Evolutionary conservation across 2,329 filamentous ascomycete genomes (phyloP).

Genomic region (Botrytis tulipae): DNA sequence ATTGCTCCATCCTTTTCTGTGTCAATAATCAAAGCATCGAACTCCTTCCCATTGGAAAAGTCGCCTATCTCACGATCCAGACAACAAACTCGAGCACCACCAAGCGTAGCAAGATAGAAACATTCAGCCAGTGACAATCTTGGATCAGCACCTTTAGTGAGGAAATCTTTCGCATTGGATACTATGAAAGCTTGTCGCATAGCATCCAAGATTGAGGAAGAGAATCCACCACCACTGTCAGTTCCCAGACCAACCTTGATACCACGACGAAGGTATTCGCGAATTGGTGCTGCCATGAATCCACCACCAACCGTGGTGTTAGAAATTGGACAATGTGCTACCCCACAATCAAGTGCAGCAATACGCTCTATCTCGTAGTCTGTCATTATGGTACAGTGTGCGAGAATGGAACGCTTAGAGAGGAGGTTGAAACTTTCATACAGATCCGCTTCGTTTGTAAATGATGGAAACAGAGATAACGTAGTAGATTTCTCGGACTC

Average conservation of each 20-base stretch:
- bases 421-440: constrained; percentile 57
- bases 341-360: constrained; percentile 50
- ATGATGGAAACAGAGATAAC: constrained; percentile 53
- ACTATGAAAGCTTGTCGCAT: constrained; percentile 56
- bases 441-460: constrained; percentile 57
- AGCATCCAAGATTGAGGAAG: constrained; percentile 56
- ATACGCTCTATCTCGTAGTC: constrained; percentile 54
- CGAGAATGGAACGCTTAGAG: constrained; percentile 56
- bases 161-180: constrained; percentile 48
- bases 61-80: constrained; percentile 68
- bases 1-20: constrained; percentile 58
- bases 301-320: constrained; percentile 63
- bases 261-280: constrained; percentile 54
- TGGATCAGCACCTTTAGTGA: constrained; percentile 40
- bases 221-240: constrained; percentile 62
- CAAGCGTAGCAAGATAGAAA: constrained; percentile 51
- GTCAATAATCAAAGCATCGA: constrained; percentile 83
- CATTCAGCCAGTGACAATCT: constrained; percentile 34
- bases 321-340: constrained; percentile 63
- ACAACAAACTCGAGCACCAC: constrained; percentile 49
- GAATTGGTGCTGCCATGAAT: constrained; percentile 60
- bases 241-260: constrained; percentile 68
- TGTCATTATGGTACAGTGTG: constrained; percentile 63
- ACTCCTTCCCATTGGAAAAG: constrained; percentile 82
- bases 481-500: constrained; percentile 58